Evolutionary conservation across 192 early-diverging fungal genomes (phyloP).

Genomic region (Coemansia sp.): DNA sequence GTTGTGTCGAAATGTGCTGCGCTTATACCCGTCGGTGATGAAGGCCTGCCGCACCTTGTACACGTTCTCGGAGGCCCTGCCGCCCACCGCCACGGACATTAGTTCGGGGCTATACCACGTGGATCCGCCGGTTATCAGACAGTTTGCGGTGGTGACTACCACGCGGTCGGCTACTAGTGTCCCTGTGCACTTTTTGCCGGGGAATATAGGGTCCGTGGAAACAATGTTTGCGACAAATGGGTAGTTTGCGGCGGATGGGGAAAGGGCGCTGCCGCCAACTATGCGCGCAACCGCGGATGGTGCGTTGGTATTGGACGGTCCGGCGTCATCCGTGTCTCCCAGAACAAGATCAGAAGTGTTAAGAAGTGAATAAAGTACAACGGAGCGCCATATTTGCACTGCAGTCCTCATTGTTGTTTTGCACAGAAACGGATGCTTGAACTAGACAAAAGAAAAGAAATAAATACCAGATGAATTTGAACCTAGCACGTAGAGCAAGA

Average conservation of each 20-base stretch:
- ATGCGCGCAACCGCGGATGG: not conserved
- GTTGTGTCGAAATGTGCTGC: conserved; percentile 17
- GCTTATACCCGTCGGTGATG: conserved; percentile 13
- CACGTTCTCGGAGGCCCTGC: not conserved
- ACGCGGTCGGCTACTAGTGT: conserved; percentile 19
- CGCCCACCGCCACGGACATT: conserved; percentile 21
- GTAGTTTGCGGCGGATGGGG: not conserved
- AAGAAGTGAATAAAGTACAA: not conserved
- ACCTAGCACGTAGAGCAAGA: no score
- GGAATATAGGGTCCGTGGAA: conserved; percentile 19
- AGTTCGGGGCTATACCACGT: conserved; percentile 22
- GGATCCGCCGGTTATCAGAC: conserved; percentile 15
- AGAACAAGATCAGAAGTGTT: not conserved
- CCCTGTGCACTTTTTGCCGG: conserved; percentile 36
- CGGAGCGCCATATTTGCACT: not conserved
- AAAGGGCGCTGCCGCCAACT: not conserved
- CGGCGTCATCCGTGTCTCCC: not conserved
- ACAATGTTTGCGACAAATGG: conserved; percentile 31
- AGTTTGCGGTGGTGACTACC: conserved; percentile 40
- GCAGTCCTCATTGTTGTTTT: not conserved
- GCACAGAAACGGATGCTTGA: no score
- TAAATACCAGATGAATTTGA: no score
- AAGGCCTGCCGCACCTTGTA: conserved; percentile 19
- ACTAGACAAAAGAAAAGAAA: no score
- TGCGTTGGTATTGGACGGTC: not conserved